Percentiles rank a stretch among this genome's conserved stretches.
phyloP scores from a whole-genome alignment of 1,284 basidiomycete genomes.

The Fistulinella staudtii region DNA sequence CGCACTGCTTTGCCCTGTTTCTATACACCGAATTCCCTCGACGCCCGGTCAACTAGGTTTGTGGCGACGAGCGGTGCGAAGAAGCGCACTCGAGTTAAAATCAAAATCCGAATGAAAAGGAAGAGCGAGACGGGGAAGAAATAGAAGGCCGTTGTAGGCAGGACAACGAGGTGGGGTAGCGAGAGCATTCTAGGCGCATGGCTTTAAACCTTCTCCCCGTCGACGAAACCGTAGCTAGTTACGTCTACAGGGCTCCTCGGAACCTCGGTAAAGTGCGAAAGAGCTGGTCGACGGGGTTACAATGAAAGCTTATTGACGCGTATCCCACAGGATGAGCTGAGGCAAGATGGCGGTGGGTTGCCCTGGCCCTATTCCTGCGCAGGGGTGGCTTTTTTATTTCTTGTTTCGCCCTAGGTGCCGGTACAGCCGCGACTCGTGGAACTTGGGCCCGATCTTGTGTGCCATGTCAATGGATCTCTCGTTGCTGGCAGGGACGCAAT shows the following conservation, averaged over 20 bases:
- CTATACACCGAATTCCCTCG: too few relatives aligned
- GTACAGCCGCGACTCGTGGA: too few relatives aligned
- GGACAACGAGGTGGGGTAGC: constrained; percentile 7
- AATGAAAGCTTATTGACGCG: background rate
- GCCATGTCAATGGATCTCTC: constrained; percentile 30
- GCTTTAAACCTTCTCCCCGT: too few relatives aligned
- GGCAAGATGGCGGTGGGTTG: background rate
- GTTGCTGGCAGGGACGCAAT: constrained; percentile 9
- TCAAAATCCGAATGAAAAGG: constrained; percentile 2
- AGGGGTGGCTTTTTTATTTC: constrained; percentile 4
- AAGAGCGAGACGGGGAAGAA: constrained; percentile 1
- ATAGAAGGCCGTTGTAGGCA: constrained; percentile 10
- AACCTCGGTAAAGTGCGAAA: constrained; percentile 22
- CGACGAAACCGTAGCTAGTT: background rate
- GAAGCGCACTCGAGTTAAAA: constrained; percentile 5
- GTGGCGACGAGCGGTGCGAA: background rate
- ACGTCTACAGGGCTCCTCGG: constrained; percentile 20
- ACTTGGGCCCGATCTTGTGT: too few relatives aligned
- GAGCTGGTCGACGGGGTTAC: too few relatives aligned
- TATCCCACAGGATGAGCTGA: background rate
- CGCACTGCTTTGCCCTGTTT: too few relatives aligned
- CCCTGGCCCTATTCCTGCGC: background rate
- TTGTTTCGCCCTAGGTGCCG: too few relatives aligned
- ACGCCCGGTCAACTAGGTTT: too few relatives aligned
- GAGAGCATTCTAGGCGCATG: too few relatives aligned